Evolutionary conservation across 2,329 filamentous ascomycete genomes (phyloP).

Genomic region (Talaromyces rugulosus): DNA sequence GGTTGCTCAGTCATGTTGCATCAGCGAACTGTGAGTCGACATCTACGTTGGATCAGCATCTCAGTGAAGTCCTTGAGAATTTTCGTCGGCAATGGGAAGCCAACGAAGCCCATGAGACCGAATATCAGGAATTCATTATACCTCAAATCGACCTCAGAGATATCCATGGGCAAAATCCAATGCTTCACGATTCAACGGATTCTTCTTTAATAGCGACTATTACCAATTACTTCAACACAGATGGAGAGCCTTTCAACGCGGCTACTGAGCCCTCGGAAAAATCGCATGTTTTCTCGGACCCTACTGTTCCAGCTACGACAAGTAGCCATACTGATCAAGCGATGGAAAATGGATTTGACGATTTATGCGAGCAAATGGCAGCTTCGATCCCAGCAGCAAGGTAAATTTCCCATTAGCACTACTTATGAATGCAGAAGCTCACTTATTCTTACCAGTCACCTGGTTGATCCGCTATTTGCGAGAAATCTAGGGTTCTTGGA

Average conservation of each 20-base stretch:
- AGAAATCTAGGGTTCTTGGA: conserved; percentile 2
- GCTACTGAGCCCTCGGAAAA: not conserved
- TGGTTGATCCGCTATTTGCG: not conserved
- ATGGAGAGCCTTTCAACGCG: not conserved
- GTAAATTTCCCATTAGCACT: not conserved
- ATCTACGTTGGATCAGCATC: not conserved
- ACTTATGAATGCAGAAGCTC: no score
- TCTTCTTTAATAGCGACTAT: no score
- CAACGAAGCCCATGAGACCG: no score
- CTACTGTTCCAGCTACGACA: not conserved
- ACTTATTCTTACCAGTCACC: no score
- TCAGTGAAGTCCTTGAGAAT: no score
- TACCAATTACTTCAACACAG: no score
- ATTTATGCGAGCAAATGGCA: conserved; percentile 2
- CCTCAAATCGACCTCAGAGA: no score
- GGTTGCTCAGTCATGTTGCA: not conserved
- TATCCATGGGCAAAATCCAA: no score
- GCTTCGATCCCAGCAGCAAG: not conserved
- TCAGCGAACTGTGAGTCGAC: not conserved
- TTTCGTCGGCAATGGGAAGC: no score
- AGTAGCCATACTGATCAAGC: not conserved
- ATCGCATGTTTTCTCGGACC: not conserved
- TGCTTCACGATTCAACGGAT: no score
- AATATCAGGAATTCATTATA: no score
- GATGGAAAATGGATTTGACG: not conserved